phyloP scores from a whole-genome alignment of 352 stramenopile genomes.

The Globisporangium splendens region DNA sequence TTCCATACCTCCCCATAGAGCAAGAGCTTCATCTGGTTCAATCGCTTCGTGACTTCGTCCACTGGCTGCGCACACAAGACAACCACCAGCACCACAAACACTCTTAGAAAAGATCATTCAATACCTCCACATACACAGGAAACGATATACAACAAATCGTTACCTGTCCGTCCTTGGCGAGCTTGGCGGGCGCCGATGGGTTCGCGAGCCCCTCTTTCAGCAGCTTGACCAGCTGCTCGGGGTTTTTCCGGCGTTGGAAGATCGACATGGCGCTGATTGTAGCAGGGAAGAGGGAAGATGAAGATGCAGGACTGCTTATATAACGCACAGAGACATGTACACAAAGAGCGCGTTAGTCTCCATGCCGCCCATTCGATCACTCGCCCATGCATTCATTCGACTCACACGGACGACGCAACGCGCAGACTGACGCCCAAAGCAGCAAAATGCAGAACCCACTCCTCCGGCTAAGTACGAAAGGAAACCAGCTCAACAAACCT shows the following conservation, averaged over 20 bases:
- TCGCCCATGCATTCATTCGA: no score
- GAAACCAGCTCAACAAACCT: no score
- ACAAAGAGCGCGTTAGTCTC: no score
- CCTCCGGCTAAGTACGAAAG: no score
- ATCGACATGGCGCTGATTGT: slow-evolving; percentile 39
- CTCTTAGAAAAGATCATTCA: not conserved
- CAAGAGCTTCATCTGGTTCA: slow-evolving; percentile 83
- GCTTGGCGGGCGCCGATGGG: slow-evolving; percentile 42
- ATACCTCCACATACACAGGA: not conserved
- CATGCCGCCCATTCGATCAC: no score
- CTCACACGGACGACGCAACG: no score
- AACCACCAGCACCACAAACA: slow-evolving; percentile 3
- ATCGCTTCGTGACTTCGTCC: slow-evolving; percentile 74
- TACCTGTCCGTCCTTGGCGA: slow-evolving; percentile 47
- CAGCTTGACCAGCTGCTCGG: slow-evolving; percentile 79
- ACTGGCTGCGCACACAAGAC: slow-evolving; percentile 22
- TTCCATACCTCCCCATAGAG: slow-evolving; percentile 69
- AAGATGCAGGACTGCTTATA: no score
- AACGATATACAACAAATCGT: not conserved
- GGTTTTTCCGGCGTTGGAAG: slow-evolving; percentile 75
- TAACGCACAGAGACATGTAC: no score
- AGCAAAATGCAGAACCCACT: no score
- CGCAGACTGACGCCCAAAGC: no score
- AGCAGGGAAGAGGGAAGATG: no score
- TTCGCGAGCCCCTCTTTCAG: slow-evolving; percentile 68